Conservation (phyloP, 331 rosid species). For the Quercus lobata region DNA sequence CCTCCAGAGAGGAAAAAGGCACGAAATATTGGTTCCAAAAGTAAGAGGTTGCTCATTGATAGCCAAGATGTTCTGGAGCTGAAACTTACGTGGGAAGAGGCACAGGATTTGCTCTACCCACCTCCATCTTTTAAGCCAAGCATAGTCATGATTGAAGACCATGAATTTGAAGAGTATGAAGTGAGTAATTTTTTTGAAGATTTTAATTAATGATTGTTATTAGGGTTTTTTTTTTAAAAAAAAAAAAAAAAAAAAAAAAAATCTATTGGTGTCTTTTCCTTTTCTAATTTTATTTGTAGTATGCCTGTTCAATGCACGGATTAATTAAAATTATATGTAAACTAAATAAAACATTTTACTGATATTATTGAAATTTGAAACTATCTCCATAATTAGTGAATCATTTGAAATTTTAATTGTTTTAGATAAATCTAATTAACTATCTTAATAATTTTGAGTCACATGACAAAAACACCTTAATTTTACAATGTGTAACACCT, state of each 20-base stretch:
- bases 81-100: slow-evolving; percentile 97
- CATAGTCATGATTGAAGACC: slow-evolving; percentile 85
- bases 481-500: too few relatives aligned
- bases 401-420: too few relatives aligned
- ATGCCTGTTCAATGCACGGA: too few relatives aligned
- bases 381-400: too few relatives aligned
- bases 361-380: too few relatives aligned
- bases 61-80: slow-evolving; percentile 92
- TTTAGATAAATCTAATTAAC: too few relatives aligned
- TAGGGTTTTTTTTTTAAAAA: neutral
- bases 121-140: slow-evolving; percentile 90
- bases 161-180: slow-evolving; percentile 90
- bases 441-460: too few relatives aligned
- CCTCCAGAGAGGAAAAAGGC: slow-evolving; percentile 90
- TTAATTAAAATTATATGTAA: too few relatives aligned
- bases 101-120: slow-evolving; percentile 94
- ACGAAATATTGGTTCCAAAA: slow-evolving; percentile 90
- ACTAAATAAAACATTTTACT: too few relatives aligned
- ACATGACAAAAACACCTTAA: too few relatives aligned
- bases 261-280: neutral
- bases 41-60: slow-evolving; percentile 94
- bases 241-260: too few relatives aligned
- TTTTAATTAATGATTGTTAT: neutral
- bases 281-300: neutral
- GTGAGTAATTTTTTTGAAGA: slow-evolving; percentile 40